phyloP scores from a whole-genome alignment of 371 early-diverging fungal species.

The Syncephalis plumigaleata region DNA sequence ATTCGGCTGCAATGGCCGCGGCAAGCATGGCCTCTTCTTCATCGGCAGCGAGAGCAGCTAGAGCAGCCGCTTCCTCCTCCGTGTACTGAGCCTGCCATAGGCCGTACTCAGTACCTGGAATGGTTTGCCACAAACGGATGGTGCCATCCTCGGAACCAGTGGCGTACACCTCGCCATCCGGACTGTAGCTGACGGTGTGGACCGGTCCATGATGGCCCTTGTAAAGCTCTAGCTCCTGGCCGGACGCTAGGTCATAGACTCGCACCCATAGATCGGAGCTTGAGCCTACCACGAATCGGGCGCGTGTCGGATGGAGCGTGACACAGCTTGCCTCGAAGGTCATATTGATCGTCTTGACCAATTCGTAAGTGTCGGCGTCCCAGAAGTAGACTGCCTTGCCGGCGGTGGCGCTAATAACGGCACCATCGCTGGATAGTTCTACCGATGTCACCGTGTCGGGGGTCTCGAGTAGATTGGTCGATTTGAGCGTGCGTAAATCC shows the following conservation, averaged over 20 bases:
- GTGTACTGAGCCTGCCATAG: conserved; percentile 36
- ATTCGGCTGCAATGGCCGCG: no score
- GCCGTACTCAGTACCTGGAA: conserved; percentile 48
- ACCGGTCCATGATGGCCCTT: conserved; percentile 82
- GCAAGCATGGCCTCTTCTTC: no score
- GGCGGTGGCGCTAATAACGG: conserved; percentile 47
- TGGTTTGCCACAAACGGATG: conserved; percentile 54
- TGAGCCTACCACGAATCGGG: conserved; percentile 60
- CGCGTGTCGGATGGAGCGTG: conserved; percentile 56
- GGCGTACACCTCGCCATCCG: conserved; percentile 78
- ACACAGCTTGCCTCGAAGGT: conserved; percentile 54
- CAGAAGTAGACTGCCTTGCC: conserved; percentile 57
- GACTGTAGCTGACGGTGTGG: conserved; percentile 73
- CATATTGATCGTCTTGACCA: conserved; percentile 29
- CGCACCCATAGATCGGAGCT: conserved; percentile 61
- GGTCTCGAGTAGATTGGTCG: conserved; percentile 25
- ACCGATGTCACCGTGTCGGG: conserved; percentile 40
- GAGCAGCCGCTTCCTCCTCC: conserved; percentile 14
- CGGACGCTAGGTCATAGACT: conserved; percentile 53
- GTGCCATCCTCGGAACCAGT: conserved; percentile 76
- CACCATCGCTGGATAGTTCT: conserved; percentile 45
- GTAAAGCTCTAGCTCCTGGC: conserved; percentile 50
- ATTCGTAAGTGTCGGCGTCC: conserved; percentile 35
- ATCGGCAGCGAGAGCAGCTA: no score
- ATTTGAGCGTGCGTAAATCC: conserved; percentile 49